phyloP scores from a whole-genome alignment of 2,329 filamentous ascomycete genomes.

The Xylaria digitata region DNA sequence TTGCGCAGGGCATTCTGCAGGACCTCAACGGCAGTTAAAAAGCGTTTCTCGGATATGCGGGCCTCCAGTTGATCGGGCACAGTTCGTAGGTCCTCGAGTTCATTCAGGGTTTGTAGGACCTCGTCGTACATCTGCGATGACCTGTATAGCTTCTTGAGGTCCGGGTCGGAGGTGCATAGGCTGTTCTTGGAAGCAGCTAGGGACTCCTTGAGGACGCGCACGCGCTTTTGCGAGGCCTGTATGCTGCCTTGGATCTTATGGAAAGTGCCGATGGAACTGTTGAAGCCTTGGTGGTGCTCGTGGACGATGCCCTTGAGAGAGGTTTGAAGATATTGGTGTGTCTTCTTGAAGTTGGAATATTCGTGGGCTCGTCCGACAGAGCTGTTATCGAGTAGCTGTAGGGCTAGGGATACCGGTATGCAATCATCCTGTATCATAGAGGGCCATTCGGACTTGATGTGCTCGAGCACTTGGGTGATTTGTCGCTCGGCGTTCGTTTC shows the following conservation, averaged over 20 bases:
- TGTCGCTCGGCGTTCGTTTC: conserved; percentile 65
- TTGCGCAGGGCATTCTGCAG: conserved; percentile 87
- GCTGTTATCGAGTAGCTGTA: conserved; percentile 93
- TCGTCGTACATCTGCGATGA: conserved; percentile 92
- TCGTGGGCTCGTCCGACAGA: conserved; percentile 92
- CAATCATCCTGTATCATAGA: conserved; percentile 91
- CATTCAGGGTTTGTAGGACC: conserved; percentile 82
- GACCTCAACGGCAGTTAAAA: conserved; percentile 90
- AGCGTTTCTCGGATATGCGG: conserved; percentile 94
- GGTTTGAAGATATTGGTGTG: conserved; percentile 88
- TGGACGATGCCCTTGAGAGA: conserved; percentile 96
- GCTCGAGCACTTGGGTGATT: conserved; percentile 75
- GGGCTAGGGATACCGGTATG: conserved; percentile 91
- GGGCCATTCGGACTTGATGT: conserved; percentile 90
- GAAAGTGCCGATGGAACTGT: conserved; percentile 97
- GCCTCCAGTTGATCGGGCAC: conserved; percentile 94
- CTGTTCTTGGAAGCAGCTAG: conserved; percentile 82
- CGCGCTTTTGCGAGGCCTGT: conserved; percentile 84
- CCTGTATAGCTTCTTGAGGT: conserved; percentile 88
- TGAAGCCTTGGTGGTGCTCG: conserved; percentile 99
- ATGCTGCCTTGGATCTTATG: conserved; percentile 98
- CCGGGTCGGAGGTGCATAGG: conserved; percentile 86
- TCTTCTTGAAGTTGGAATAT: conserved; percentile 84
- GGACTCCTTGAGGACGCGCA: conserved; percentile 85
- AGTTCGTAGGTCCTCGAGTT: conserved; percentile 87